These are phyloP conservation scores for Colletotrichum lupini DNA, from an alignment of 2,329 filamentous ascomycete species.

Conservation along the genomic window DNA sequence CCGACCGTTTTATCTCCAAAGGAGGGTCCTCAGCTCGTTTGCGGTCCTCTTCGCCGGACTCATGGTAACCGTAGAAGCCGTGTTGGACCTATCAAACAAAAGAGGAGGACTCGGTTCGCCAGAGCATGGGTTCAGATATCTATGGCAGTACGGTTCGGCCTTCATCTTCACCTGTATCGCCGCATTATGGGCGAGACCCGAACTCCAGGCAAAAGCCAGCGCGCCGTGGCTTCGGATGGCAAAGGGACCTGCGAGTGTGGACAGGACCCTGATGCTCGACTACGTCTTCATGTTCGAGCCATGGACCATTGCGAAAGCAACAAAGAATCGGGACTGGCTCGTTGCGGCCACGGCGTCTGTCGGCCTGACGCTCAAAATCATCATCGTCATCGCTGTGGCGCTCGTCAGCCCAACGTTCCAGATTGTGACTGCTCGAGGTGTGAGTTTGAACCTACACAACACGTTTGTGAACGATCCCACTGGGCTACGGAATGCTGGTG, in stretches of 20 bases:
- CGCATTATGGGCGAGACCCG: constrained; percentile 49
- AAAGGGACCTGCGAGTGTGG: constrained; percentile 41
- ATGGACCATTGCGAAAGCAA: constrained; percentile 41
- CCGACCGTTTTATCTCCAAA: constrained; percentile 49
- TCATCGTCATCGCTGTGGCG: constrained; percentile 49
- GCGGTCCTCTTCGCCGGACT: constrained; percentile 43
- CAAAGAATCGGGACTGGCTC: constrained; percentile 47
- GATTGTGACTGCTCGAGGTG: constrained; percentile 39
- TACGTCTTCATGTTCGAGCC: constrained; percentile 46
- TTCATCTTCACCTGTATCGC: constrained; percentile 47
- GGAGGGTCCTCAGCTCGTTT: constrained; percentile 45
- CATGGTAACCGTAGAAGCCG: constrained; percentile 43
- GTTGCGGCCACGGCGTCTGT: constrained; percentile 43
- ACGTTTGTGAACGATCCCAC: constrained; percentile 43
- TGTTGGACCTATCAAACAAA: constrained; percentile 44
- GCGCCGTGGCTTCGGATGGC: constrained; percentile 52
- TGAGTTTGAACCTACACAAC: constrained; percentile 41
- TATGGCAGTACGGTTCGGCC: constrained; percentile 51
- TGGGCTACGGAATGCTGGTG: constrained; percentile 39
- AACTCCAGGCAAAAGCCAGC: constrained; percentile 50
- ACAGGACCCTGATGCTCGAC: constrained; percentile 50
- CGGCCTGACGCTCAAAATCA: constrained; percentile 45
- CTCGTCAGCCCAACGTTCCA: constrained; percentile 48
- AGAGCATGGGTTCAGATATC: constrained; percentile 43
- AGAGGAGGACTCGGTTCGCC: constrained; percentile 44